Conservation (phyloP, 257 asterid genomes). For the Solanum pinnatisectum region DNA sequence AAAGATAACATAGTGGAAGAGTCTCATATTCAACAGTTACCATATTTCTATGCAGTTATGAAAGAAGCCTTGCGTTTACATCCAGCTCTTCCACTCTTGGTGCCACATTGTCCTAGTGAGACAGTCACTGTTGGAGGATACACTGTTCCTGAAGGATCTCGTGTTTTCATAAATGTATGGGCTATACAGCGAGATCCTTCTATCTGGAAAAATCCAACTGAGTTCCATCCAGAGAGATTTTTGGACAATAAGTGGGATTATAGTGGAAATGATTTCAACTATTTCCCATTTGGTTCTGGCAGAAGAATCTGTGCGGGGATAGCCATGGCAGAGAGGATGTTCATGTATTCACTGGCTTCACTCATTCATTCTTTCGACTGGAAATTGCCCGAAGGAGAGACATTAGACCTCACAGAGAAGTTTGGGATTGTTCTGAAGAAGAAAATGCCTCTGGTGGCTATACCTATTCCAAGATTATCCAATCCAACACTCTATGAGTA, state of each 20-base stretch:
- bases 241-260: slow-evolving; percentile 29
- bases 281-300: slow-evolving; percentile 65
- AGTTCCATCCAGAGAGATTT: slow-evolving; percentile 50
- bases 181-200: slow-evolving; percentile 50
- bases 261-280: slow-evolving; percentile 46
- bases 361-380: slow-evolving; percentile 52
- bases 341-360: slow-evolving; percentile 47
- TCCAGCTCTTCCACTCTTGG: slow-evolving; percentile 54
- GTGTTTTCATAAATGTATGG: slow-evolving; percentile 58
- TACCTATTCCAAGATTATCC: slow-evolving; percentile 42
- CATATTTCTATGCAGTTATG: slow-evolving; percentile 43
- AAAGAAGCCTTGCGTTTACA: slow-evolving; percentile 52
- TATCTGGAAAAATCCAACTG: slow-evolving; percentile 34
- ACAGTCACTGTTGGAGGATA: slow-evolving; percentile 36
- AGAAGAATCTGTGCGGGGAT: slow-evolving; percentile 57
- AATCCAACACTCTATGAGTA: slow-evolving; percentile 24
- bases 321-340: slow-evolving; percentile 59
- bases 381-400: slow-evolving; percentile 29
- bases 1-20: slow-evolving; percentile 36
- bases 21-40: slow-evolving; percentile 34
- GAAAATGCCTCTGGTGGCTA: slow-evolving; percentile 40
- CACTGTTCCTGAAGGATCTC: slow-evolving; percentile 40
- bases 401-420: slow-evolving; percentile 36
- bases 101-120: slow-evolving; percentile 60
- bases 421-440: slow-evolving; percentile 62